Conservation (phyloP, 169 alveolate species). For the Plasmodium gaboni region DNA sequence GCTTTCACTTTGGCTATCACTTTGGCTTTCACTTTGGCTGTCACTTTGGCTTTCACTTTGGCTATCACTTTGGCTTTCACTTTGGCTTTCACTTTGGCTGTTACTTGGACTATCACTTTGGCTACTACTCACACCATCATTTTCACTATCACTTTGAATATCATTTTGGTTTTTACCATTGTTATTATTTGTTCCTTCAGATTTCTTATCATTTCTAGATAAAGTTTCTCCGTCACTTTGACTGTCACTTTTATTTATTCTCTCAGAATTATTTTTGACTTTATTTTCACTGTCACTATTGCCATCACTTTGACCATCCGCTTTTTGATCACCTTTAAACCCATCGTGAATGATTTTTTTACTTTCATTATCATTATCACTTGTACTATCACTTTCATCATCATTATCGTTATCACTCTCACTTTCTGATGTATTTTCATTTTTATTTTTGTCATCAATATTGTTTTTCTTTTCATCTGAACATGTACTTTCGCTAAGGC, state of each 20-base stretch:
- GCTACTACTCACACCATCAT: too few species aligned
- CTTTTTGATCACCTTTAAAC: not conserved
- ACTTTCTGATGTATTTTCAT: not conserved
- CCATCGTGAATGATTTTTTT: not conserved
- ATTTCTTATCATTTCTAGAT: not conserved
- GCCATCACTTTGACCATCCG: not conserved
- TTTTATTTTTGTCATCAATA: not conserved
- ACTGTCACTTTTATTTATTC: not conserved
- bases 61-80: too few species aligned
- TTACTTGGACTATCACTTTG: too few species aligned
- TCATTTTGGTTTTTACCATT: not conserved
- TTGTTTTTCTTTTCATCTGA: not conserved
- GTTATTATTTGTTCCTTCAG: not conserved
- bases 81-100: too few species aligned
- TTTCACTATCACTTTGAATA: too few species aligned
- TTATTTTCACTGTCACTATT: not conserved
- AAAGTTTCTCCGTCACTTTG: not conserved
- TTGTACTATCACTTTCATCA: slow-evolving; percentile 5
- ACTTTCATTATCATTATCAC: slow-evolving; percentile 2
- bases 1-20: not conserved
- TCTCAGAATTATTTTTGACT: not conserved
- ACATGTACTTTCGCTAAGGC: not conserved
- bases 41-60: slow-evolving; percentile 5
- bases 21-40: slow-evolving; percentile 3
- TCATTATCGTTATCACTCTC: slow-evolving; percentile 8